Evolutionary conservation across 768 basidiomycete species (phyloP).

Genomic region (Cyclocybe aegerita): DNA sequence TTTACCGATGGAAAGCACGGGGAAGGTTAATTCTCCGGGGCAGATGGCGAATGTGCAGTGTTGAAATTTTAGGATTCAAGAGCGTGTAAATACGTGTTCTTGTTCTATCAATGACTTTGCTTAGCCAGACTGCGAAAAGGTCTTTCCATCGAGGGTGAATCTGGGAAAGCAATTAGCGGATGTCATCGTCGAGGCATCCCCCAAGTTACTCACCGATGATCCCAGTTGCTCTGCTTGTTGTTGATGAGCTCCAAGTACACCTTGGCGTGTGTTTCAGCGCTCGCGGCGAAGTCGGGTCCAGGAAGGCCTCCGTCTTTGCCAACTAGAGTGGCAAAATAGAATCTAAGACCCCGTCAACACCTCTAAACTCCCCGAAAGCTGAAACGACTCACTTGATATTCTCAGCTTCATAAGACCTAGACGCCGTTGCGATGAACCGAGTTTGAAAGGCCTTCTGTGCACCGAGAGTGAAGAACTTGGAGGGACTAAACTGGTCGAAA

Average conservation of each 20-base stretch:
- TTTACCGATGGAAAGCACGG: no score
- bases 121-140: no score
- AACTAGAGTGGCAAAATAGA: constrained; percentile 27
- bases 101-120: no score
- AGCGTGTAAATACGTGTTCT: no score
- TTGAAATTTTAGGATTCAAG: no score
- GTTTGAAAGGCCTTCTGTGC: constrained; percentile 22
- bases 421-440: constrained; percentile 21
- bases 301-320: constrained; percentile 17
- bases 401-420: constrained; percentile 18
- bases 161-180: background rate
- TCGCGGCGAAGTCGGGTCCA: constrained; percentile 14
- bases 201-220: constrained; percentile 14
- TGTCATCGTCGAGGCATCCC: background rate
- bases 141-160: background rate
- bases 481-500: constrained; percentile 9
- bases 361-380: background rate
- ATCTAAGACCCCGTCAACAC: constrained; percentile 12
- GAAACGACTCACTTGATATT: constrained; percentile 16
- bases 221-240: constrained; percentile 18
- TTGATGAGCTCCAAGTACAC: constrained; percentile 26
- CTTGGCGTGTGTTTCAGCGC: constrained; percentile 25
- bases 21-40: no score
- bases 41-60: no score
- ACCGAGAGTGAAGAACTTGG: constrained; percentile 15